These are phyloP conservation scores for Platanthera guangdongensis DNA, from an alignment of 106 monocot genomes.

Conservation along the genomic window DNA sequence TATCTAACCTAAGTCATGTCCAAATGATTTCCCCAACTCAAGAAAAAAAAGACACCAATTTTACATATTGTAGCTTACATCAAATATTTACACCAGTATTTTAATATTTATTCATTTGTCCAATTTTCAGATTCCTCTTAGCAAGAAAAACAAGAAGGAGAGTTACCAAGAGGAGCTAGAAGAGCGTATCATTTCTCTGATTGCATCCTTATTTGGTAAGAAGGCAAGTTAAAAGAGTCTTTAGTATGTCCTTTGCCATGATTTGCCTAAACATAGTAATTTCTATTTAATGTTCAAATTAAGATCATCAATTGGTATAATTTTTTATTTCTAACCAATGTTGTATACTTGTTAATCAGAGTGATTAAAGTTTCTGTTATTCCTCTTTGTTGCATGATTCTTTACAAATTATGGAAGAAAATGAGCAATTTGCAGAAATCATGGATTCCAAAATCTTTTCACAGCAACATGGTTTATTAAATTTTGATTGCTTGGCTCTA, in stretches of 20 bases:
- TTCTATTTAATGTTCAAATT: not conserved
- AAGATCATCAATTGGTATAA: not conserved
- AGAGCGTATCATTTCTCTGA: constrained; percentile 87
- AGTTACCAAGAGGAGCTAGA: constrained; percentile 94
- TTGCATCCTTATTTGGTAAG: constrained; percentile 99
- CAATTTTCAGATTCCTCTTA: constrained; percentile 55
- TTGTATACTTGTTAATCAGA: not conserved
- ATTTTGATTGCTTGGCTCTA: not conserved
- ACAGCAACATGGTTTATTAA: not conserved
- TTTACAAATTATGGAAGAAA: not conserved
- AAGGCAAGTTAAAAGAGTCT: constrained; percentile 38
- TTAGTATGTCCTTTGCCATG: not conserved
- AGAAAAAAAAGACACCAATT: too few relatives aligned
- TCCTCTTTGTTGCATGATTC: too few relatives aligned
- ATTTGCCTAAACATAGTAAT: not conserved
- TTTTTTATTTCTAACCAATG: not conserved
- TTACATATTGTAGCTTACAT: too few relatives aligned
- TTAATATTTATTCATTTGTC: not conserved
- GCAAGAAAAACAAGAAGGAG: constrained; percentile 94
- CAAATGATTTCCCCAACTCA: not conserved
- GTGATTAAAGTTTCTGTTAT: not conserved
- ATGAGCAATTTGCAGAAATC: not conserved
- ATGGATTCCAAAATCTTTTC: not conserved
- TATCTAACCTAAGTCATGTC: not conserved
- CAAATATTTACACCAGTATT: not conserved